These are phyloP conservation scores for Barnettozyma hawaiiensis DNA, from an alignment of 1,139 yeast species.

Conservation along the genomic window DNA sequence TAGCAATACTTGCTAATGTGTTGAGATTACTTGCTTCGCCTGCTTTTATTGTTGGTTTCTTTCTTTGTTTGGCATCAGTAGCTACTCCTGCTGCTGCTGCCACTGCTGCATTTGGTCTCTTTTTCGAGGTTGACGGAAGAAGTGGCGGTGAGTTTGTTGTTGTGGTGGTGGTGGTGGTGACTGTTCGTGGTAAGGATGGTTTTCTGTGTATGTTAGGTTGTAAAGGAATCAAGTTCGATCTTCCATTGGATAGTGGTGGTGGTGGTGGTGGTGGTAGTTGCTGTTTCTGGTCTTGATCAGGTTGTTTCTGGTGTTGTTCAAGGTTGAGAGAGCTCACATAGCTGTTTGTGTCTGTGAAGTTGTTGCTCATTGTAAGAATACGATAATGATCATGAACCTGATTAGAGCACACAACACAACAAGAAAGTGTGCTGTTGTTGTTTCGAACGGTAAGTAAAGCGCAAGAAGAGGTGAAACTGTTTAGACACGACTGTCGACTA, in stretches of 20 bases:
- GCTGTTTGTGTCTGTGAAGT: conserved; percentile 26
- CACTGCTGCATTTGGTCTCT: conserved; percentile 11
- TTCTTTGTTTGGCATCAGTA: conserved; percentile 7
- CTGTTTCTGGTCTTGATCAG: conserved; percentile 4
- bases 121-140: conserved; percentile 14
- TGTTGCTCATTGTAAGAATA: conserved; percentile 21
- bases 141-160: conserved; percentile 15
- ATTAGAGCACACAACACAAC: neutral
- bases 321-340: conserved; percentile 21
- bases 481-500: neutral
- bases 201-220: conserved; percentile 9
- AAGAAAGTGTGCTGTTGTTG: too few species aligned
- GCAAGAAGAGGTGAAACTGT: neutral
- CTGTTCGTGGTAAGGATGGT: conserved; percentile 8
- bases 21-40: conserved; percentile 13
- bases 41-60: conserved; percentile 3
- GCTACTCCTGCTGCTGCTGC: too few species aligned
- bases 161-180: too few species aligned
- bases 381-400: conserved; percentile 5
- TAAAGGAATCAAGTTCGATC: conserved; percentile 9
- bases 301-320: conserved; percentile 3
- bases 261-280: conserved; percentile 1
- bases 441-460: neutral
- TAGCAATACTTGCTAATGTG: conserved; percentile 19
- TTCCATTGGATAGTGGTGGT: neutral